Base-by-base conservation (phyloP, 1,139 yeast genomes). In the Geotrichum aggregatum region DNA sequence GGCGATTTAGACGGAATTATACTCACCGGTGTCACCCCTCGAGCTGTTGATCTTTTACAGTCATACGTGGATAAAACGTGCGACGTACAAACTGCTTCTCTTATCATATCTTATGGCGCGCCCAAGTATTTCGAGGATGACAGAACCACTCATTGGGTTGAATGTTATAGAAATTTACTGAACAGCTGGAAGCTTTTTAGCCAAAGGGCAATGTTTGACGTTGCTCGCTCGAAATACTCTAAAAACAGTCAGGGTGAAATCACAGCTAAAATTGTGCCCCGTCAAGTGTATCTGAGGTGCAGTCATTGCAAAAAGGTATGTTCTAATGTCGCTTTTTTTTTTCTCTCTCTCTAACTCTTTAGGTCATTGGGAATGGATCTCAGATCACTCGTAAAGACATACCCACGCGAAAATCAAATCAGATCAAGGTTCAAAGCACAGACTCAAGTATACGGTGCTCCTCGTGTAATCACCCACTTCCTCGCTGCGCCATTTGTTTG, bases 1-100 rank as follows among this genome's bases (percentile, higher is more conserved):
- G 98, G 98, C 5, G 96, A 91, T 59, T 72, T 92, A 26, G 98
- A 92, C 68, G 98, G 98, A 0, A 74, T 92, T 42, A 82, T 89
- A 26, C 71, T 92, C 48, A 91, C 98, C 0, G 98, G 98, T 26
- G 77, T 92, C 21, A 89, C 97, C 0, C 51, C 56, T 2, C 87
- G 89, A 0, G 95, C 96, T 0, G 79, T 88, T 26, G 87, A 87
- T 64, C 74, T 92, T 47, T 68, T 92, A 34, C 97, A 91, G 66
- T 80, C 89, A 1, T 92, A 86, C 67, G 95, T 91, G 41, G 94
- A 89, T 65, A 76, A 92, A 61, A 87, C 96, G 0, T 80, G 89
- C 55, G 98, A 92, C 66, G 87, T 91, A 1, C 98, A 92, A 68
- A 89, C 96, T 0, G 97, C 96, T 0, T 84, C 96, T 0, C 70